These are phyloP conservation scores for Colletotrichum noveboracense DNA, from an alignment of 2,329 filamentous ascomycete genomes.

Conservation along the genomic window DNA sequence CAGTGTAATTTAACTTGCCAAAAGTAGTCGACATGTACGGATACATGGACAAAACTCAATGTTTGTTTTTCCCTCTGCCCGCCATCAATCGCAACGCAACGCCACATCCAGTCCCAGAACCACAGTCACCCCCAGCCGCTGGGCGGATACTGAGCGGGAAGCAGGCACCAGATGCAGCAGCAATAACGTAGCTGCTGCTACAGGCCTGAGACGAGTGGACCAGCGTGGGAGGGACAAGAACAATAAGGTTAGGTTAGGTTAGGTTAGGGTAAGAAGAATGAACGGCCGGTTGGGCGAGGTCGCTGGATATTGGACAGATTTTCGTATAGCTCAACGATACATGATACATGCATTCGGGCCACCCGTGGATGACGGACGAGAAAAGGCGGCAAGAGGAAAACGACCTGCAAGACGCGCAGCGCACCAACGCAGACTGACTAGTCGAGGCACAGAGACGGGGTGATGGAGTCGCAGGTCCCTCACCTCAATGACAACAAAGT, in stretches of 20 bases:
- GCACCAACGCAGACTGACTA: not conserved
- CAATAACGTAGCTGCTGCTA: not conserved
- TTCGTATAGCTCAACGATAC: not conserved
- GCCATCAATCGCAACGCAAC: not conserved
- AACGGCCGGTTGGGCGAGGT: not conserved
- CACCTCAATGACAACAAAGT: not conserved
- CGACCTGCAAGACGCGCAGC: constrained; percentile 4
- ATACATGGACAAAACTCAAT: not conserved
- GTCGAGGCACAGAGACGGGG: not conserved
- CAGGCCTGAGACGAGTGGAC: not conserved
- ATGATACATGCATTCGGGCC: not conserved
- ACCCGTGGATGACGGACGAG: not conserved
- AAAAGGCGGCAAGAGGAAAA: not conserved
- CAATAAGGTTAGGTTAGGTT: constrained; percentile 13
- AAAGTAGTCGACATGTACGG: not conserved
- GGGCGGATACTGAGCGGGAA: constrained; percentile 8
- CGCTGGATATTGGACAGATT: not conserved
- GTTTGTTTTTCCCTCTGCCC: not conserved
- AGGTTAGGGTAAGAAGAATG: constrained; percentile 10
- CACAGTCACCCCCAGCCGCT: not conserved
- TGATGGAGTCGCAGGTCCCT: not conserved
- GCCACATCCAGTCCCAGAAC: not conserved
- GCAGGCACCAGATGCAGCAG: constrained; percentile 1
- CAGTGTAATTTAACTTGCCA: not conserved
- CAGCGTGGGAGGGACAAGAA: not conserved